Evolutionary conservation across 2,329 filamentous ascomycete species (phyloP).

Genomic region (Aspergillus sp.): DNA sequence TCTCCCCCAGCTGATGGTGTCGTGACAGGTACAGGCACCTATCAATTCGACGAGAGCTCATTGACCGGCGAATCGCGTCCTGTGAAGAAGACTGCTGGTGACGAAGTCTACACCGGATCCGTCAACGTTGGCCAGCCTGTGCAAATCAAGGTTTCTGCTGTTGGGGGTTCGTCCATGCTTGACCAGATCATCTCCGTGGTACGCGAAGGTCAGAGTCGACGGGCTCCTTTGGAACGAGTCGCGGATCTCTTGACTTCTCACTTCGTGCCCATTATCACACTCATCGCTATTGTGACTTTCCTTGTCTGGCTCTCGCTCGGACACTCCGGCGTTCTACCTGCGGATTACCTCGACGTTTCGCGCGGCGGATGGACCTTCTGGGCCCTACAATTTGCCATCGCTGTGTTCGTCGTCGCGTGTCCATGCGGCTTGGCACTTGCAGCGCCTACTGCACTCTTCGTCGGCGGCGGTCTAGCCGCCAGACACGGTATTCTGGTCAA

Average conservation of each 20-base stretch:
- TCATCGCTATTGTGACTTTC: slow-evolving; percentile 41
- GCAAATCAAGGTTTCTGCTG: slow-evolving; percentile 34
- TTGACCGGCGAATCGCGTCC: slow-evolving; percentile 55
- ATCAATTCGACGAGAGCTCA: slow-evolving; percentile 79
- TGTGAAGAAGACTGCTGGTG: slow-evolving; percentile 34
- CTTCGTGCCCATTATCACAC: slow-evolving; percentile 43
- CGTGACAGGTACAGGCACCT: slow-evolving; percentile 49
- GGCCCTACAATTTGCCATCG: slow-evolving; percentile 61
- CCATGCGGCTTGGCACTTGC: slow-evolving; percentile 76
- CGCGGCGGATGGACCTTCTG: slow-evolving; percentile 46
- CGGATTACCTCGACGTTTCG: slow-evolving; percentile 44
- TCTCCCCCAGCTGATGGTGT: slow-evolving; percentile 78
- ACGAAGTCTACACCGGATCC: slow-evolving; percentile 40
- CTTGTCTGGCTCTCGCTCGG: slow-evolving; percentile 41
- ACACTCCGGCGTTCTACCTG: slow-evolving; percentile 34
- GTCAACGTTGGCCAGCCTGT: slow-evolving; percentile 42
- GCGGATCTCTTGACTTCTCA: slow-evolving; percentile 42
- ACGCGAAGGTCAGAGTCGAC: slow-evolving; percentile 42
- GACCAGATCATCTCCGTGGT: slow-evolving; percentile 44
- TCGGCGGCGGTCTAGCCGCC: slow-evolving; percentile 71
- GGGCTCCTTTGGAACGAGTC: slow-evolving; percentile 41
- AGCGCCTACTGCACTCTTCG: slow-evolving; percentile 80
- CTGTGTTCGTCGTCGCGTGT: slow-evolving; percentile 80
- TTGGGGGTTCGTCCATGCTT: slow-evolving; percentile 43
- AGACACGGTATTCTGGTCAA: slow-evolving; percentile 73